Evolutionary conservation across 768 basidiomycete species (phyloP), one percentile per base, ranked within the genome.

Genomic region (Royoungia palumana): DNA sequence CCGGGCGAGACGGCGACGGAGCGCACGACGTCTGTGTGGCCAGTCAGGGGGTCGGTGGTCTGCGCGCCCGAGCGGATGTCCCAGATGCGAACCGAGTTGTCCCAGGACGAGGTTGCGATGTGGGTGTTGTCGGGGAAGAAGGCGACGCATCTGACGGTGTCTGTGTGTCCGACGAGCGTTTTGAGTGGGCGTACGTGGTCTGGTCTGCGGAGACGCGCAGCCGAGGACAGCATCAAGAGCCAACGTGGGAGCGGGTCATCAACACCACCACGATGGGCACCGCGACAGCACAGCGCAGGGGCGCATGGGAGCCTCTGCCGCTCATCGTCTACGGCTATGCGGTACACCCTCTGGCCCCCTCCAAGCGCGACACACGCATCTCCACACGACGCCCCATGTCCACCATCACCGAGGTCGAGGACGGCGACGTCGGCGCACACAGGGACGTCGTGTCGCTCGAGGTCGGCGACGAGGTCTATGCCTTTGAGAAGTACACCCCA

Each of bases 391-490:
- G 71, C 2, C 66, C 66, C 53, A 53, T 68, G 56, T 74, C 77
- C 24, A 69, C 70, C 3, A 73, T 71, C 43, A 78, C 75, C 4
- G 75, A 77, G 46, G 67, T 54, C 19, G 75, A 77, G 3, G 76
- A 78, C 17, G 85, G 83, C 45, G 86, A 87, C 35, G 75, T 82
- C 32, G 72, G 77, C 35, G 75, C 80, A 0, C 77, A 85, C 70
- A 76, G 81, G 46, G 88, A 90, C 53, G 84, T 90, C 20, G 90
- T 92, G 28, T 78, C 85, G 6, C 78, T 98, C 47, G 94, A 96
- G 58, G 87, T 97, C 24, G 95, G 95, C 40, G 94, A 96, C 67
- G 94, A 97, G 64, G 84, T 98, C 28, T 97, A 97, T 70, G 93
- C 94, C 16, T 97, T 97, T 61, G 95, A 98, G 72, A 85, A 85